Evolutionary conservation across 192 early-diverging fungal species (phyloP).

Genomic region (Ambispora gerdemannii): DNA sequence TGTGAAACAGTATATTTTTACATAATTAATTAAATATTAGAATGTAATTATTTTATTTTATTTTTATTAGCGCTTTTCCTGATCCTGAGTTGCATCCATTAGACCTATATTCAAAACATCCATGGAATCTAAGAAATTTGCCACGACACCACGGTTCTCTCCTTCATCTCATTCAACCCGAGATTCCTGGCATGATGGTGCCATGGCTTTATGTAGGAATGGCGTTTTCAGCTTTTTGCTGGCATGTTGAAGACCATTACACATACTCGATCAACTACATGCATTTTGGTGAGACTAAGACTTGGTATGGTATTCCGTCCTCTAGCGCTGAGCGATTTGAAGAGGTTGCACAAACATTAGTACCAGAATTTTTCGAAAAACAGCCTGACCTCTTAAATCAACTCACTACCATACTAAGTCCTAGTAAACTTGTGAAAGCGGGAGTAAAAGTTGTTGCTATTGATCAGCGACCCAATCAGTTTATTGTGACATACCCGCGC

Average conservation of each 20-base stretch:
- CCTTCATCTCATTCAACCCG: conserved; percentile 83
- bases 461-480: conserved; percentile 91
- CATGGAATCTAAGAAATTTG: conserved; percentile 89
- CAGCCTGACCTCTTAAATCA: conserved; percentile 94
- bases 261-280: conserved; percentile 96
- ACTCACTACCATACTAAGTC: conserved; percentile 87
- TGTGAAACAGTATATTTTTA: too few species aligned
- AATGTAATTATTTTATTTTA: conserved; percentile 20
- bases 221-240: conserved; percentile 94
- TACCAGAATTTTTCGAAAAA: conserved; percentile 85
- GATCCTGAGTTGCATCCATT: conserved; percentile 58
- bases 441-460: conserved; percentile 72
- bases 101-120: conserved; percentile 65
- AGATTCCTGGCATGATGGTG: conserved; percentile 96
- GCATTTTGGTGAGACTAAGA: conserved; percentile 96
- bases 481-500: conserved; percentile 92
- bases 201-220: conserved; percentile 98
- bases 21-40: too few species aligned
- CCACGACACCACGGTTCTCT: conserved; percentile 78
- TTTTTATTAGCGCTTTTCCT: conserved; percentile 74
- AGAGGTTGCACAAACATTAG: conserved; percentile 68
- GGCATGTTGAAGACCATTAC: conserved; percentile 98
- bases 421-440: conserved; percentile 64
- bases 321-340: conserved; percentile 79
- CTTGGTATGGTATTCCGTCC: conserved; percentile 95